phyloP scores from a whole-genome alignment of 2,329 filamentous ascomycete species.

The Madurella fahalii region DNA sequence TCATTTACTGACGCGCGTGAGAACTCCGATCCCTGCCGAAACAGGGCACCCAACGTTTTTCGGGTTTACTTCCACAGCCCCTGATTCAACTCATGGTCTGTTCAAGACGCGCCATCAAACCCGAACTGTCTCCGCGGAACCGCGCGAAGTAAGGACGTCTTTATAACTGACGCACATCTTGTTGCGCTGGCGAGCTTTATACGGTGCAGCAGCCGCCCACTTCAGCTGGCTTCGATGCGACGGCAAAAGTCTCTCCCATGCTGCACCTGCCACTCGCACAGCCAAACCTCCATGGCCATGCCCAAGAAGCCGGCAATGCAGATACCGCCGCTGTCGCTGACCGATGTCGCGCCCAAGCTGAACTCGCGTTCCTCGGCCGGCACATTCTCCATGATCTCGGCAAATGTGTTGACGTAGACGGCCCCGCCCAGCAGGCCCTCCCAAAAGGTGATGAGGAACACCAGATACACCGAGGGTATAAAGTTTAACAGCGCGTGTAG shows the following conservation, averaged over 20 bases:
- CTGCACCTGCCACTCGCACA: conserved; percentile 82
- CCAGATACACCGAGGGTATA: conserved; percentile 78
- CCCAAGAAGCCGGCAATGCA: conserved; percentile 82
- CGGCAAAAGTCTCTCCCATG: conserved; percentile 74
- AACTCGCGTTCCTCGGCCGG: conserved; percentile 79
- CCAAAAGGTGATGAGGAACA: conserved; percentile 87
- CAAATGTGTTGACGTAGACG: conserved; percentile 95
- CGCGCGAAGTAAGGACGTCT: too few species aligned
- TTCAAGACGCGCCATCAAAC: too few species aligned
- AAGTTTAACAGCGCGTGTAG: conserved; percentile 76
- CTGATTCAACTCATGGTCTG: too few species aligned
- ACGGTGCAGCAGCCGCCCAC: too few species aligned
- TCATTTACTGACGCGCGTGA: too few species aligned
- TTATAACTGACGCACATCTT: too few species aligned
- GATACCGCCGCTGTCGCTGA: conserved; percentile 88
- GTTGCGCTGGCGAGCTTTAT: too few species aligned
- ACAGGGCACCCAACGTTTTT: too few species aligned
- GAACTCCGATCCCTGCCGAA: too few species aligned
- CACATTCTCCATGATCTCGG: conserved; percentile 84
- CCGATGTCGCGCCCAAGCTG: conserved; percentile 81
- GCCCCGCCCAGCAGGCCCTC: conserved; percentile 86
- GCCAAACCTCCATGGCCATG: conserved; percentile 72
- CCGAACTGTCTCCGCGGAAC: too few species aligned
- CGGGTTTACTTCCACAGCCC: too few species aligned
- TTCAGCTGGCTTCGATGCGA: conserved; percentile 43